Conservation (phyloP, 208 protist species). For the Borovskyia barvae region DNA sequence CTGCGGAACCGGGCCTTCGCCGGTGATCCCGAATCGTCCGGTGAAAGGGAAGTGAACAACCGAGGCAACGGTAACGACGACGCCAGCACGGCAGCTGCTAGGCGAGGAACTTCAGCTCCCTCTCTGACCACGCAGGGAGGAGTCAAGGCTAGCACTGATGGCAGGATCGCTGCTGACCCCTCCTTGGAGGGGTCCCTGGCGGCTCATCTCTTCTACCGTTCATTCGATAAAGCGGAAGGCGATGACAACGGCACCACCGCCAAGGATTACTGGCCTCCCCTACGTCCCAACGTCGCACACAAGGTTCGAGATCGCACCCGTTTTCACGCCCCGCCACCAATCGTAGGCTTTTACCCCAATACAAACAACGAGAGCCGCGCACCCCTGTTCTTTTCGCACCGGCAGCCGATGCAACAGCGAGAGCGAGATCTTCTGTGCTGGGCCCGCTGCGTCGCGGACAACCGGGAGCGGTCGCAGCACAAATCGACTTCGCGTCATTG, state of each 20-base stretch:
- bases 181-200: slow-evolving; percentile 4
- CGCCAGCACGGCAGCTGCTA: background rate
- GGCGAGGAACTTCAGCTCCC: background rate
- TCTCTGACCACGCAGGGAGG: no score
- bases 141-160: background rate
- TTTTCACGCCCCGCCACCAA: slow-evolving; percentile 53
- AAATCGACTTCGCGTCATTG: slow-evolving; percentile 75
- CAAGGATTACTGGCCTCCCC: slow-evolving; percentile 35
- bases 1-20: slow-evolving; percentile 13
- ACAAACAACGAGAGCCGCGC: slow-evolving; percentile 8
- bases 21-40: slow-evolving; percentile 3
- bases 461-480: slow-evolving; percentile 57
- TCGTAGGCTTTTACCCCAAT: slow-evolving; percentile 41
- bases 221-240: slow-evolving; percentile 33
- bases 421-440: slow-evolving; percentile 39
- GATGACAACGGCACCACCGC: slow-evolving; percentile 30
- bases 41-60: background rate
- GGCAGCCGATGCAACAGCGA: background rate
- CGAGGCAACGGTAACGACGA: background rate
- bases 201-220: slow-evolving; percentile 43
- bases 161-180: background rate
- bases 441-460: slow-evolving; percentile 59
- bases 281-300: slow-evolving; percentile 13
- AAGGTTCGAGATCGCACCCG: slow-evolving; percentile 30
- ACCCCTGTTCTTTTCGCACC: slow-evolving; percentile 16